Base-by-base conservation (phyloP, 2,329 filamentous ascomycete species). In the Fusarium torreyae region DNA sequence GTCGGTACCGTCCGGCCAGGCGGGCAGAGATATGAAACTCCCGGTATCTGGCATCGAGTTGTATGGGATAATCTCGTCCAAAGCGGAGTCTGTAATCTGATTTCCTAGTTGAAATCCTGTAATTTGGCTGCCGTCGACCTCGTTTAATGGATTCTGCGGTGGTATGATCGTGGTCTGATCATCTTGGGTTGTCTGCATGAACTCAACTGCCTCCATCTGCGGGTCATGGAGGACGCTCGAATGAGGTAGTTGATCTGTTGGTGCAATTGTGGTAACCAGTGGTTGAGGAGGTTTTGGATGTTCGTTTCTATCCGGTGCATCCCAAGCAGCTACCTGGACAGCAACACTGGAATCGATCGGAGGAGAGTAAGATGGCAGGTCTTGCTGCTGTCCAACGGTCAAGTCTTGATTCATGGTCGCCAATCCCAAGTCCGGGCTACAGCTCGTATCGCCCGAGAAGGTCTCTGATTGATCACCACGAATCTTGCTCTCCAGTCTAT, bases 151-250 rank as follows among this genome's bases (percentile, higher is more conserved):
- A 7, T 33, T 3, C 13, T 54, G 36, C 0, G 53, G 38, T 7
- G 55, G 48, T 8, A 58, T 22, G 15, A 38, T 34, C 28, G 34
- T 24, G 14, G 26, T 9, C 11, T 52, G 24, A 11, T 7, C 13
- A 17, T 11, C 9, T 43, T 43, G 38, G 3, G 55, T 6, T 33
- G 48, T 8, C 6, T 57, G 38, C 13, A 36, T 36, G 4, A 57
- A 11, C 2, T 26, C 28, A 5, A 31, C 10, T 2, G 28, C 2
- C 28, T 13, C 48, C 31, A 38, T 33, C 1, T 38, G 7, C 10
- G 13, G 5, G 15, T 18, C n/a, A 2, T 38, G 3, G 5, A 54
- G 28, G 0, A 7, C 11, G 4, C 28, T 5, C 0, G 48, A 4
- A 2, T 28, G 8, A 18, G 39, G 2, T 6, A 38, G 9, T 1